Conservation (phyloP, 768 basidiomycete species). For the Tephrocybe sp. region DNA sequence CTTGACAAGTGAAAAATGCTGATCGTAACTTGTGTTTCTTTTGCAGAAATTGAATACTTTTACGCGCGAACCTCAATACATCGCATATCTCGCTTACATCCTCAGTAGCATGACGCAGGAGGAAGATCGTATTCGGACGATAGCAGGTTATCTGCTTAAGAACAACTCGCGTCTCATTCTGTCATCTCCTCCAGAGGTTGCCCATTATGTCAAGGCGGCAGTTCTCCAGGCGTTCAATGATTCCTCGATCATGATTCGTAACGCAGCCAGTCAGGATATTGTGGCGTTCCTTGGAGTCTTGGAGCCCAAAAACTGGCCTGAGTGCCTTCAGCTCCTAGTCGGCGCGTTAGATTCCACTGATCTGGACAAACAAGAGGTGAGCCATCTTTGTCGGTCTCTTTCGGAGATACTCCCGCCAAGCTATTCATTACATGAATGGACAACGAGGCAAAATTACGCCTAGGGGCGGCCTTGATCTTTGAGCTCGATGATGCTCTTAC, state of each 20-base stretch:
- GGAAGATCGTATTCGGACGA: conserved; percentile 90
- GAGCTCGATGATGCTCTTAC: conserved; percentile 11
- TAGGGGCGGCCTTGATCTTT: neutral
- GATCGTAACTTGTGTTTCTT: conserved; percentile 13
- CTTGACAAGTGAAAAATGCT: conserved; percentile 16
- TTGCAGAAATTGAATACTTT: conserved; percentile 83
- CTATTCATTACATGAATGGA: neutral
- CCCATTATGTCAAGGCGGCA: conserved; percentile 70
- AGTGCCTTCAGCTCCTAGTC: conserved; percentile 86
- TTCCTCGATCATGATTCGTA: conserved; percentile 83
- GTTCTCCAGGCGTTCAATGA: conserved; percentile 84
- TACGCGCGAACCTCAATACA: conserved; percentile 89
- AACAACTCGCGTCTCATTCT: conserved; percentile 87
- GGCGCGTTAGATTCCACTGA: conserved; percentile 76
- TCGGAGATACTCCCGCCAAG: neutral
- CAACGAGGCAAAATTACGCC: neutral
- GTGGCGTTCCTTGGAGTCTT: conserved; percentile 85
- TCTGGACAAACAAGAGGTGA: conserved; percentile 83
- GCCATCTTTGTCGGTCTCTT: conserved; percentile 18
- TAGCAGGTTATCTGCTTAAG: conserved; percentile 96
- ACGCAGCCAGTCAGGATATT: conserved; percentile 92
- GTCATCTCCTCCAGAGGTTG: conserved; percentile 61
- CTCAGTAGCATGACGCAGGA: conserved; percentile 78
- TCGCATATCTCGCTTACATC: conserved; percentile 95
- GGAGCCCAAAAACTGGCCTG: conserved; percentile 93